Percentiles rank a stretch among this genome's conserved stretches.
Evolutionary conservation across 179 eudicot species (phyloP).

Genomic region (Spinacia oleracea): DNA sequence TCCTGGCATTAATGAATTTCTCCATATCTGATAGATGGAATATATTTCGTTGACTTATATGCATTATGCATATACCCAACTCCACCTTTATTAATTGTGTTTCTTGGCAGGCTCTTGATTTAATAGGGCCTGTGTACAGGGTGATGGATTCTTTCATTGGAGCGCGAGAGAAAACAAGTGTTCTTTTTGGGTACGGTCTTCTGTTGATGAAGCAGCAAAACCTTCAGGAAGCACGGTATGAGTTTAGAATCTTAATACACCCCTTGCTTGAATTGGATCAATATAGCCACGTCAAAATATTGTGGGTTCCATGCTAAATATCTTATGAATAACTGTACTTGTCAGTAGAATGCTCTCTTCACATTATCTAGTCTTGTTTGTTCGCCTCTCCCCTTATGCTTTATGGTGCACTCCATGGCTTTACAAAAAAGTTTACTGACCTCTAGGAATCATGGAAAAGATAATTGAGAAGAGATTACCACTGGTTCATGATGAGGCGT

Average conservation of each 20-base stretch:
- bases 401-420: not conserved
- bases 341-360: not conserved
- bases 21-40: not conserved
- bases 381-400: not conserved
- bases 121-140: constrained; percentile 77
- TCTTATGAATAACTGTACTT: not conserved
- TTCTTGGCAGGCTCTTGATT: constrained; percentile 78
- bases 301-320: not conserved
- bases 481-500: not conserved
- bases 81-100: constrained; percentile 16
- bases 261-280: not conserved
- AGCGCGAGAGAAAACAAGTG: constrained; percentile 83
- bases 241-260: not conserved
- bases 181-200: constrained; percentile 89
- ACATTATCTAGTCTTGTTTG: not conserved
- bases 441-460: not conserved
- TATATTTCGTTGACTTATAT: not conserved
- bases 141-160: constrained; percentile 89
- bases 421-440: not conserved
- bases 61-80: not conserved
- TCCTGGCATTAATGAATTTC: not conserved
- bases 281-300: not conserved
- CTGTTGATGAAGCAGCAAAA: constrained; percentile 90
- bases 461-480: not conserved
- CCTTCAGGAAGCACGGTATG: constrained; percentile 93